Evolutionary conservation across 1,139 yeast genomes (phyloP).

Genomic region (Diutina neorugosa): DNA sequence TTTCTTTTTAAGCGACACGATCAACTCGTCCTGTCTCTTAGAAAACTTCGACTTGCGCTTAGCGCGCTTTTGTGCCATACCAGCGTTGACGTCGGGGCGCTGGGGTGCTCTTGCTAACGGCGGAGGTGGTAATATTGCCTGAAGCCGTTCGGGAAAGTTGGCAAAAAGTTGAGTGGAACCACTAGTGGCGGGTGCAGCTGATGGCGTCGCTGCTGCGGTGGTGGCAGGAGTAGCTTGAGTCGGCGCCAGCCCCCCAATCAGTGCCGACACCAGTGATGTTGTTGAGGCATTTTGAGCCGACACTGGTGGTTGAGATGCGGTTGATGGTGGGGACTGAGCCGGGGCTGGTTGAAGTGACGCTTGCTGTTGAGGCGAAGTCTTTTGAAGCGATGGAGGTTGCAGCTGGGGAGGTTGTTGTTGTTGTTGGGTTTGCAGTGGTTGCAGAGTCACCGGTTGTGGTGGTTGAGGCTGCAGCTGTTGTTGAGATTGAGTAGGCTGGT

Average conservation of each 20-base stretch:
- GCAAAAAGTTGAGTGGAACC: constrained; percentile 8
- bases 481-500: constrained; percentile 3
- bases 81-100: constrained; percentile 19
- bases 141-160: constrained; percentile 12
- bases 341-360: constrained; percentile 5
- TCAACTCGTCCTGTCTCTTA: constrained; percentile 55
- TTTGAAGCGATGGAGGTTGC: constrained; percentile 3
- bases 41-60: constrained; percentile 58
- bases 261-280: not conserved
- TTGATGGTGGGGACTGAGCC: not conserved
- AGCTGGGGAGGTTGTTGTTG: not conserved
- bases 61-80: constrained; percentile 32
- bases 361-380: constrained; percentile 4
- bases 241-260: not conserved
- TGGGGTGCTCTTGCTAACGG: constrained; percentile 22
- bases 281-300: constrained; percentile 5
- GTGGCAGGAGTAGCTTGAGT: constrained; percentile 4
- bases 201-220: constrained; percentile 3
- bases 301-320: constrained; percentile 2
- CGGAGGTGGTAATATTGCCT: constrained; percentile 23
- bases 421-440: constrained; percentile 6
- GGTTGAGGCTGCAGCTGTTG: not conserved
- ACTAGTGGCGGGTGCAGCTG: not conserved
- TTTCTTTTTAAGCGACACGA: constrained; percentile 45
- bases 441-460: not conserved